These are phyloP conservation scores for Fusarium sp. DNA, from an alignment of 2,329 filamentous ascomycete genomes.

Conservation along the genomic window DNA sequence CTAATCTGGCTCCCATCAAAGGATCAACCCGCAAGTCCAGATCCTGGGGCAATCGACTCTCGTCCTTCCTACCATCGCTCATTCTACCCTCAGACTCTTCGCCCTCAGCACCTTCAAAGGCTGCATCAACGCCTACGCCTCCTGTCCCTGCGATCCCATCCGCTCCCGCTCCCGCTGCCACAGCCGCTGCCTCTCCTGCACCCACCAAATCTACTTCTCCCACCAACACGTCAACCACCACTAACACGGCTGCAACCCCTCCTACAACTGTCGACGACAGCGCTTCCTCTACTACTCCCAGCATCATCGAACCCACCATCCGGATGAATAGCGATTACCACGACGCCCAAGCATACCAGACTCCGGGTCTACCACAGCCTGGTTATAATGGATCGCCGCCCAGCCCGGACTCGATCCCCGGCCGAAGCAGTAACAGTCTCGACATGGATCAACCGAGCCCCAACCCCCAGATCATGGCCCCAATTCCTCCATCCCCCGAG, in stretches of 20 bases:
- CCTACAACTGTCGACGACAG: conserved; percentile 40
- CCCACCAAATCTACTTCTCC: conserved; percentile 42
- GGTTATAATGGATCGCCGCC: conserved; percentile 26
- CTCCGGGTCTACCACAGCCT: conserved; percentile 14
- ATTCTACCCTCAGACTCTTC: conserved; percentile 47
- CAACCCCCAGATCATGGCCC: conserved; percentile 44
- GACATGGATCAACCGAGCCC: conserved; percentile 33
- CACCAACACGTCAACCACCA: conserved; percentile 37
- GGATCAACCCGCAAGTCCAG: conserved; percentile 46
- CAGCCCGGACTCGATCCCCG: conserved; percentile 21
- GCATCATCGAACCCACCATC: conserved; percentile 37
- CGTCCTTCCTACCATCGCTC: conserved; percentile 52
- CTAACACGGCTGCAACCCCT: conserved; percentile 34
- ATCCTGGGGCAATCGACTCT: conserved; percentile 51
- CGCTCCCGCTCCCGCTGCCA: conserved; percentile 27
- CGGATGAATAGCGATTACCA: conserved; percentile 36
- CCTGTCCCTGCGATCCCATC: conserved; percentile 25
- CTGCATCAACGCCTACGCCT: conserved; percentile 28
- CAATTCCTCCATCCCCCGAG: conserved; percentile 46
- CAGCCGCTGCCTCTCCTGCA: conserved; percentile 23
- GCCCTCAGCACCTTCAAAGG: conserved; percentile 29
- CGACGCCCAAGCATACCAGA: conserved; percentile 28
- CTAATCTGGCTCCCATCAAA: conserved; percentile 26
- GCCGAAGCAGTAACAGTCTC: conserved; percentile 25
- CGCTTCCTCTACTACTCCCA: conserved; percentile 37